Conservation (phyloP, 495 filamentous ascomycete species). For the Podospora appendiculata region DNA sequence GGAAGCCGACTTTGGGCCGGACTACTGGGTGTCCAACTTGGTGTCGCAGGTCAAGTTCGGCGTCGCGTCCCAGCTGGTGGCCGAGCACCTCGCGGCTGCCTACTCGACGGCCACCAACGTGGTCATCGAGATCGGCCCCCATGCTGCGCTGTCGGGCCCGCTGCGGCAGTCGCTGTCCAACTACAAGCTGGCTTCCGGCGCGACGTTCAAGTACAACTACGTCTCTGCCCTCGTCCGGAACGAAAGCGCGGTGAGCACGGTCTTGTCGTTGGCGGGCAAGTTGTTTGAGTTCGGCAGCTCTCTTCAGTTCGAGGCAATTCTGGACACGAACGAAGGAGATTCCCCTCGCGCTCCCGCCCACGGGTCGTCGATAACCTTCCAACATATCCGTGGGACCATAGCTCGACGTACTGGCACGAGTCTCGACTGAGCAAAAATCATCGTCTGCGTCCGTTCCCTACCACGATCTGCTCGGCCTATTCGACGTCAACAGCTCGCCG, state of each 20-base stretch:
- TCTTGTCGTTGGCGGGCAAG: not conserved
- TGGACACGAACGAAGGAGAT: not conserved
- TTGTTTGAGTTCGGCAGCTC: not conserved
- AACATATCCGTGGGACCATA: slow-evolving; percentile 31
- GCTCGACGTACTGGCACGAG: slow-evolving; percentile 19
- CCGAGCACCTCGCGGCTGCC: not conserved
- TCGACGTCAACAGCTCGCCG: not conserved
- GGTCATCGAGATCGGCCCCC: slow-evolving; percentile 27
- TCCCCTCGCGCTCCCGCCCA: too few species aligned
- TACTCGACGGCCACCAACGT: not conserved
- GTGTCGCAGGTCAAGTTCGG: slow-evolving; percentile 31
- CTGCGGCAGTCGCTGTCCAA: slow-evolving; percentile 3
- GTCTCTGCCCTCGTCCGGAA: not conserved
- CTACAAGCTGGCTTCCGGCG: not conserved
- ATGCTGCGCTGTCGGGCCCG: slow-evolving; percentile 17
- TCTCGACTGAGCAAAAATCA: slow-evolving; percentile 23
- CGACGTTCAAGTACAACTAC: not conserved
- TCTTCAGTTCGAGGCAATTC: not conserved
- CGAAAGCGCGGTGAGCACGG: not conserved
- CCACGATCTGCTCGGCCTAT: not conserved
- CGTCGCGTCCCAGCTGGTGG: slow-evolving; percentile 12
- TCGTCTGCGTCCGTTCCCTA: not conserved
- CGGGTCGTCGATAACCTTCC: slow-evolving; percentile 15
- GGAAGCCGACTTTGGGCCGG: slow-evolving; percentile 9
- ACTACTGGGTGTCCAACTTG: slow-evolving; percentile 33